Evolutionary conservation across 345 rosid species (phyloP).

Genomic region (Eucalyptus cladocalyx): DNA sequence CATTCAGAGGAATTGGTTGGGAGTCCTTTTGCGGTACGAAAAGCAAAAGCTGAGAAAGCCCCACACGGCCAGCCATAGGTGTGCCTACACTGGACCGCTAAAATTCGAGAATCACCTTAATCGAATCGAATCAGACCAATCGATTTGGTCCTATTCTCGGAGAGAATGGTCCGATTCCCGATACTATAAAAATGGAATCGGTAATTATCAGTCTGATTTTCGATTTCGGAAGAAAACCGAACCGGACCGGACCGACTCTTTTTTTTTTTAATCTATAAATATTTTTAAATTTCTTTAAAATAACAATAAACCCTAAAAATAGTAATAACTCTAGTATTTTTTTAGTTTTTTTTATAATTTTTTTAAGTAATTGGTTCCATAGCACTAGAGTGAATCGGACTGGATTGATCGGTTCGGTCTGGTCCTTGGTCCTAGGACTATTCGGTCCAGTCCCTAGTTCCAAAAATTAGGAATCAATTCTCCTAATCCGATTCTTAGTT

Average conservation of each 20-base stretch:
- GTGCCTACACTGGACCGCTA: too few species aligned
- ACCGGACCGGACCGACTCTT: rapidly evolving
- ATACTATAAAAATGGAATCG: rapidly evolving
- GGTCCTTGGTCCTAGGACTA: rapidly evolving
- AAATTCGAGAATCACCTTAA: too few species aligned
- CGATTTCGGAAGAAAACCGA: rapidly evolving
- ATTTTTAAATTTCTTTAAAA: too few species aligned
- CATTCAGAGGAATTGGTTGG: too few species aligned
- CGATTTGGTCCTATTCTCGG: rapidly evolving
- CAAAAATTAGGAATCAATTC: rapidly evolving
- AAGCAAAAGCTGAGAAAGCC: neutral
- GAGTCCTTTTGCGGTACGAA: neutral
- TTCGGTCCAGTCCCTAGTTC: rapidly evolving
- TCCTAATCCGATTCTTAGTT: rapidly evolving
- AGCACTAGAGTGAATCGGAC: rapidly evolving
- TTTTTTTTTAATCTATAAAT: too few species aligned
- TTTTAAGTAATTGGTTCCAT: too few species aligned
- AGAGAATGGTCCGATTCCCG: rapidly evolving
- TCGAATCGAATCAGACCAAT: rapidly evolving
- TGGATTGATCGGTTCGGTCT: rapidly evolving
- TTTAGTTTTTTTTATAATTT: too few species aligned
- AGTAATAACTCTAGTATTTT: too few species aligned
- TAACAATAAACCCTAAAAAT: too few species aligned
- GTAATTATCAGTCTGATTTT: rapidly evolving
- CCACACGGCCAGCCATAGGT: neutral